Base-by-base conservation (phyloP, 768 basidiomycete genomes). In the Boletus sp. region DNA sequence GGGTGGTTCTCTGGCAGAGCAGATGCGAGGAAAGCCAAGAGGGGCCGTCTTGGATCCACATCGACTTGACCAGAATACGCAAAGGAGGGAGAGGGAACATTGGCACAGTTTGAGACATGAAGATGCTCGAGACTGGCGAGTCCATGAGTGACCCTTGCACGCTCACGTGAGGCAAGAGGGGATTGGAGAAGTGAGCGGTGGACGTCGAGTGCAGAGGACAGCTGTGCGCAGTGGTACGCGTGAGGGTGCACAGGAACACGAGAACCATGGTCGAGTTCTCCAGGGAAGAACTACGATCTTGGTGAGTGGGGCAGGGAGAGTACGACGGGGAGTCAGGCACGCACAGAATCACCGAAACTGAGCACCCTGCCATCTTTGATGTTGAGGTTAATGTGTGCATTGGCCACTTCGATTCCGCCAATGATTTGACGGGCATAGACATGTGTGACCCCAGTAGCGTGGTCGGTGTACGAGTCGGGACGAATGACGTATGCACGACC, bases 311-410 rank as follows among this genome's bases (percentile, higher is more conserved):
- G 59, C 47, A 60, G 33, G 23, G 27, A 19, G 27, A 43, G 41
- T 37, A 55, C 51, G 41, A 50, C 59, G 34, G 34, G 42, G 4
- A 27, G 25, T 1, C 32, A 37, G 11, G 54, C n/a, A 78, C 87
- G 56, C 62, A 92, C 90, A 59, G 92, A 94, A 67, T 87, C 88
- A 42, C 94, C 94, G 63, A 86, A 92, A 1, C 92, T 94, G 44
- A 98, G 65, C 19, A 98, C 81, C 61, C 80, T 73, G 41, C 92
- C 93, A 51, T 89, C 81, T 72, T 86, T 86, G 71, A 98, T 77
- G 75, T 98, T 97, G 66, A 99, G 73, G 70, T 98, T 98, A 76
- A 97, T 83, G 71, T 97, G 88, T 27, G 90, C 91, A 64, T 97
- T 92, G 11, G 81, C 79, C 15, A 99, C 92, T 66, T 96, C 91